Conservation (phyloP, 1,139 yeast species). For the Blastobotrys persicus region DNA sequence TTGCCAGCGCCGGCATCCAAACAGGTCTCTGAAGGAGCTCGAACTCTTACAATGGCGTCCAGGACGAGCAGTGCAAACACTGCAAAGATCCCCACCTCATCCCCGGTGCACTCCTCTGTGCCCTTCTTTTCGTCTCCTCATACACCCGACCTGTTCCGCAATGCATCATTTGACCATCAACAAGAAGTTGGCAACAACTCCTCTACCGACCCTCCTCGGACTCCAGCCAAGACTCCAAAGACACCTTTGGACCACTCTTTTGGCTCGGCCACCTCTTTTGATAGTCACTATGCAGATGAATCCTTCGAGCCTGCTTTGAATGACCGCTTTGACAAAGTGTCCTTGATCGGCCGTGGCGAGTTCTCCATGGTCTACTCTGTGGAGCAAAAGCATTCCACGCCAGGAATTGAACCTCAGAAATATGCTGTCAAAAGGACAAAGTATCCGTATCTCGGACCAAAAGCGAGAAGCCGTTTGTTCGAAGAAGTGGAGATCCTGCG, state of each 20-base stretch:
- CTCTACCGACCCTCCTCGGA: constrained; percentile 17
- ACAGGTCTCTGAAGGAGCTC: constrained; percentile 15
- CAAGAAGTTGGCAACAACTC: constrained; percentile 1
- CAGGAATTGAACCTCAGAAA: constrained; percentile 23
- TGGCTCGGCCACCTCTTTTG: constrained; percentile 8
- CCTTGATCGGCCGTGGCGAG: constrained; percentile 77
- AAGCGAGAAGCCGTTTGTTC: constrained; percentile 48
- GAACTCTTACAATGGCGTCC: constrained; percentile 8
- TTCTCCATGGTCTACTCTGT: constrained; percentile 83
- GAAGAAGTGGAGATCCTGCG: constrained; percentile 59
- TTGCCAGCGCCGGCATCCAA: constrained; percentile 11
- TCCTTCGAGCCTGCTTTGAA: constrained; percentile 53
- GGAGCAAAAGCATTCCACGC: constrained; percentile 15
- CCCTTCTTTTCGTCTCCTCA: constrained; percentile 26
- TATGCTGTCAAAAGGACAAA: constrained; percentile 88
- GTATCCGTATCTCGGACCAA: constrained; percentile 51
- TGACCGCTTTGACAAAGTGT: constrained; percentile 69
- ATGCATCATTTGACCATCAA: not conserved
- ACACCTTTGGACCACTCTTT: constrained; percentile 24
- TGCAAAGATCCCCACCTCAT: constrained; percentile 10
- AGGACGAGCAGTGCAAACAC: constrained; percentile 9
- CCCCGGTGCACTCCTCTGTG: constrained; percentile 12
- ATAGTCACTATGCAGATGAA: constrained; percentile 5
- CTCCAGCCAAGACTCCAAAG: constrained; percentile 33
- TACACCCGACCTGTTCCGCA: constrained; percentile 25